Evolutionary conservation across 2,329 filamentous ascomycete genomes (phyloP).

Genomic region (Fusarium sp.): DNA sequence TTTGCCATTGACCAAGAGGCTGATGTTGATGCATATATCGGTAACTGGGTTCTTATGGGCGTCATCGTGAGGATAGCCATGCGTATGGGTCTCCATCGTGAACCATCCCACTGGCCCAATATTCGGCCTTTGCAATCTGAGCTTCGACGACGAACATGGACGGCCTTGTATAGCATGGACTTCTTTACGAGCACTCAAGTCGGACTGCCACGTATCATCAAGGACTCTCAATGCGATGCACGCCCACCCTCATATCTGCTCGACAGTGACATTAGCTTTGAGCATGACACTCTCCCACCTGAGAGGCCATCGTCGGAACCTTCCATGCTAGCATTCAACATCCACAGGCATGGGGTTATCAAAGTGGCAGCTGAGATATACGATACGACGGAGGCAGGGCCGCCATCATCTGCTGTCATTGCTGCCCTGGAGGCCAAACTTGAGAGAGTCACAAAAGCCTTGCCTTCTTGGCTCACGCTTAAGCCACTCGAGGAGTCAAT

Average conservation of each 20-base stretch:
- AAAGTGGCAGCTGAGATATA: conserved; percentile 12
- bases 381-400: conserved; percentile 5
- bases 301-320: conserved; percentile 4
- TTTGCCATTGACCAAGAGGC: conserved; percentile 33
- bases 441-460: neutral
- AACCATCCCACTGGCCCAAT: conserved; percentile 31
- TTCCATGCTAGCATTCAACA: conserved; percentile 2
- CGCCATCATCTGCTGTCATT: neutral
- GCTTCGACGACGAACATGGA: conserved; percentile 28
- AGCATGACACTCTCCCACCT: neutral
- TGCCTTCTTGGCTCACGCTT: conserved; percentile 14
- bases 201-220: conserved; percentile 32
- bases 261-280: neutral
- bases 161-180: conserved; percentile 30
- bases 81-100: conserved; percentile 31
- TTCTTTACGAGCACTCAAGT: conserved; percentile 37
- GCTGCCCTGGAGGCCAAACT: neutral
- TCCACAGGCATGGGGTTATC: conserved; percentile 10
- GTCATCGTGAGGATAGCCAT: conserved; percentile 30
- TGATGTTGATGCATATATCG: conserved; percentile 8
- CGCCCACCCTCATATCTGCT: conserved; percentile 10
- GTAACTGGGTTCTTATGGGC: conserved; percentile 31
- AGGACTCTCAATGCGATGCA: conserved; percentile 32
- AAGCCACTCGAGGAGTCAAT: conserved; percentile 10
- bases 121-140: conserved; percentile 31